phyloP scores from a whole-genome alignment of 768 basidiomycete species.

The Auricularia sp. region DNA sequence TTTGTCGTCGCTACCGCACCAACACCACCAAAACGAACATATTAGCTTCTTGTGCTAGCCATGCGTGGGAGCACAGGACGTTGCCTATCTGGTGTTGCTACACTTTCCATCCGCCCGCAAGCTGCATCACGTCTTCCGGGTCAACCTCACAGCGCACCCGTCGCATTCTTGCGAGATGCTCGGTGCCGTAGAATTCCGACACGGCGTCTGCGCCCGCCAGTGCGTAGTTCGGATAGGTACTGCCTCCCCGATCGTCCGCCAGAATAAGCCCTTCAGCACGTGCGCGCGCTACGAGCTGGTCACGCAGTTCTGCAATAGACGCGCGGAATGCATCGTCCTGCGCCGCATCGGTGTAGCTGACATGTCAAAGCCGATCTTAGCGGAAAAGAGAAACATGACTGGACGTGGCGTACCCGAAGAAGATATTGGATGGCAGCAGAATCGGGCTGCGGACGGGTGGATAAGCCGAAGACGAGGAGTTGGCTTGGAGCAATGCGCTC shows the following conservation, averaged over 20 bases:
- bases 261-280: slow-evolving; percentile 11
- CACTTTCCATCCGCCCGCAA: slow-evolving; percentile 14
- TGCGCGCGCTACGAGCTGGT: slow-evolving; percentile 2
- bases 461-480: slow-evolving; percentile 7
- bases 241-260: neutral
- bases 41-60: too few relatives aligned
- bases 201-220: slow-evolving; percentile 7
- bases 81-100: neutral
- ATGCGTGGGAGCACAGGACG: too few relatives aligned
- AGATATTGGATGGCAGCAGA: slow-evolving; percentile 10
- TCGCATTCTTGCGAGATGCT: slow-evolving; percentile 8
- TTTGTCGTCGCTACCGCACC: too few relatives aligned
- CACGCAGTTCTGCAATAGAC: neutral
- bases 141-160: slow-evolving; percentile 7
- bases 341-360: neutral
- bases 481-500: slow-evolving; percentile 2
- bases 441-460: slow-evolving; percentile 12
- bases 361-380: neutral
- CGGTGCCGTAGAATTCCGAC: slow-evolving; percentile 8
- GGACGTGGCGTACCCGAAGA: slow-evolving; percentile 6
- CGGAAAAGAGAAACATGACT: neutral
- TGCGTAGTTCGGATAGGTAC: slow-evolving; percentile 14
- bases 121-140: slow-evolving; percentile 12
- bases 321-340: neutral
- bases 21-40: too few relatives aligned